These are phyloP conservation scores for Aspergillus ostianus DNA, from an alignment of 495 filamentous ascomycete species.

Conservation along the genomic window DNA sequence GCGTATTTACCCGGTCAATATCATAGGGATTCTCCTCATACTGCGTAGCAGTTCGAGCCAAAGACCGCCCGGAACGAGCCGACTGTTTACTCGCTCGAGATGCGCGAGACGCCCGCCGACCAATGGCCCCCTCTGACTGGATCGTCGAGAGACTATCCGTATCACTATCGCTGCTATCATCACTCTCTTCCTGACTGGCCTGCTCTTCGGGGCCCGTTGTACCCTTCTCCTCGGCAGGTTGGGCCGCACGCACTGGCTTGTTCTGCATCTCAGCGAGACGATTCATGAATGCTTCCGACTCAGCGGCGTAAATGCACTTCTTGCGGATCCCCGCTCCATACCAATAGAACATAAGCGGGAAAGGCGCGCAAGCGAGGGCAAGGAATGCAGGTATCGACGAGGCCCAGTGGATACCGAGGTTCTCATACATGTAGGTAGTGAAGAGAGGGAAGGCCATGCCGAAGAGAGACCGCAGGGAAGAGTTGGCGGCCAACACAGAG, in stretches of 20 bases:
- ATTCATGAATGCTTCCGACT: slow-evolving; percentile 36
- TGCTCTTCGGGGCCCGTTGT: slow-evolving; percentile 12
- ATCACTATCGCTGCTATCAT: slow-evolving; percentile 14
- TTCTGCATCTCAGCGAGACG: slow-evolving; percentile 28
- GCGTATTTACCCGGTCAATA: slow-evolving; percentile 38
- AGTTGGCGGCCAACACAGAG: slow-evolving; percentile 70
- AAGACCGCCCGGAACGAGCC: slow-evolving; percentile 28
- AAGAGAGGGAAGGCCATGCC: slow-evolving; percentile 78
- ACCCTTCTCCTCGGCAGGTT: slow-evolving; percentile 8
- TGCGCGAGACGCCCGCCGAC: slow-evolving; percentile 18
- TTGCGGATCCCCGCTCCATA: slow-evolving; percentile 63
- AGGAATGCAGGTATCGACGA: slow-evolving; percentile 72
- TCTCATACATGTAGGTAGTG: slow-evolving; percentile 68
- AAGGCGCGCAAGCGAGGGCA: slow-evolving; percentile 65
- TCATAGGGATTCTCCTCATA: slow-evolving; percentile 42
- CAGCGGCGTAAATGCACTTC: slow-evolving; percentile 66
- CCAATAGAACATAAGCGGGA: slow-evolving; percentile 70
- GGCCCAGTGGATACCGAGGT: slow-evolving; percentile 76
- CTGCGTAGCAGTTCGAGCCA: slow-evolving; percentile 27
- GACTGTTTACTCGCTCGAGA: slow-evolving; percentile 10
- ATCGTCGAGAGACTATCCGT: slow-evolving; percentile 28
- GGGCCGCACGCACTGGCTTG: slow-evolving; percentile 6
- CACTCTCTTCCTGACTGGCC: slow-evolving; percentile 3
- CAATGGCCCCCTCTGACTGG: slow-evolving; percentile 18
- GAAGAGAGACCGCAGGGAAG: slow-evolving; percentile 62